A percentile compares a stretch with the other conserved stretches of the same genome.
These are phyloP conservation scores for Pseudonitzschia pungens DNA, from an alignment of 108 stramenopile species.

Conservation along the genomic window DNA sequence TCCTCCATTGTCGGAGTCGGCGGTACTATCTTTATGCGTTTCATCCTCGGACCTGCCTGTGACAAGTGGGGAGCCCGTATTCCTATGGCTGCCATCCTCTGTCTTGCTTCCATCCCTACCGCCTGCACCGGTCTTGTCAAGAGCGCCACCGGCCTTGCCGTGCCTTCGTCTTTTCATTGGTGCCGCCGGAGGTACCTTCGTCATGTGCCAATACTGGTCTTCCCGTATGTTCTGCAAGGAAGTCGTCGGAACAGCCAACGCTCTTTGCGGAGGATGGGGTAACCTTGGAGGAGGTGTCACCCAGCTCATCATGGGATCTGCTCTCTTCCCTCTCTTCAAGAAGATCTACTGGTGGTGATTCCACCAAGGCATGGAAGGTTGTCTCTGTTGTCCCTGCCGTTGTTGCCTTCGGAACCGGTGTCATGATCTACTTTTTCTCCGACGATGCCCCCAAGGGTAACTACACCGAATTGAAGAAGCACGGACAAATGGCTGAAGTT, in stretches of 20 bases:
- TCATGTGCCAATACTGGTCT: conserved; percentile 92
- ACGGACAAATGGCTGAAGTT: conserved; percentile 74
- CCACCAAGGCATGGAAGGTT: conserved; percentile 82
- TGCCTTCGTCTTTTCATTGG: conserved; percentile 84
- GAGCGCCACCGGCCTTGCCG: conserved; percentile 54
- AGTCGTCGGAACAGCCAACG: conserved; percentile 90
- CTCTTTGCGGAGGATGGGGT: conserved; percentile 88
- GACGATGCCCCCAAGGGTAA: conserved; percentile 92
- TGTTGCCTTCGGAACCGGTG: conserved; percentile 52
- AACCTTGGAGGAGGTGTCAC: conserved; percentile 91
- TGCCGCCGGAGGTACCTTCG: conserved; percentile 83
- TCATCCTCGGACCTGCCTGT: conserved; percentile 70
- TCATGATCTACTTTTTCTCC: conserved; percentile 50
- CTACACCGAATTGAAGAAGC: conserved; percentile 73
- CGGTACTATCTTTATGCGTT: conserved; percentile 71
- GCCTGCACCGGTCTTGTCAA: conserved; percentile 81
- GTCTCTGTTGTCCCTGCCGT: conserved; percentile 79
- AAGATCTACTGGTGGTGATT: conserved; percentile 49
- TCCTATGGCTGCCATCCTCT: conserved; percentile 59
- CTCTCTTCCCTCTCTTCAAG: conserved; percentile 80
- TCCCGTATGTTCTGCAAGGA: conserved; percentile 84
- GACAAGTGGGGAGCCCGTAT: conserved; percentile 83
- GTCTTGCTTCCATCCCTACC: conserved; percentile 73
- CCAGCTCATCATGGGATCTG: conserved; percentile 71
- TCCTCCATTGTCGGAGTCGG: conserved; percentile 75